phyloP scores from a whole-genome alignment of 306 rosid species.

The Glycyrrhiza uralensis region DNA sequence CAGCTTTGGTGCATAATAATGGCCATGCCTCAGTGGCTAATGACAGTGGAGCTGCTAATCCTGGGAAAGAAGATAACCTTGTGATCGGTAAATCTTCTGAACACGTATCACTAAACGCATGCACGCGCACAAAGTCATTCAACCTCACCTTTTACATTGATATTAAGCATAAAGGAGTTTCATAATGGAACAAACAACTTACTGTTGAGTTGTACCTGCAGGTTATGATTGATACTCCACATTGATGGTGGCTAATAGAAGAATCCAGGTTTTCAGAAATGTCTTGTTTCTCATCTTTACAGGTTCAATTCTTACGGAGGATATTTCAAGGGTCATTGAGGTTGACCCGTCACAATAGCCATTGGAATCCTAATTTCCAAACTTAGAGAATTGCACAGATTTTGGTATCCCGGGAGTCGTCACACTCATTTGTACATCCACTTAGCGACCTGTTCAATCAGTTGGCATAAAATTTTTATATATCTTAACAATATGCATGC shows the following conservation, averaged over 20 bases:
- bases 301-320: slow-evolving; percentile 31
- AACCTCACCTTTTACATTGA: neutral
- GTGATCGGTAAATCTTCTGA: slow-evolving; percentile 48
- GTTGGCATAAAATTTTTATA: slow-evolving; percentile 22
- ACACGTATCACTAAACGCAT: slow-evolving; percentile 3
- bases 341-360: slow-evolving; percentile 27
- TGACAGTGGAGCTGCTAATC: slow-evolving; percentile 40
- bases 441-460: slow-evolving; percentile 33
- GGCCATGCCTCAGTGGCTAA: slow-evolving; percentile 36
- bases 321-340: slow-evolving; percentile 33
- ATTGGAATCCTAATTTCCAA: slow-evolving; percentile 35
- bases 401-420: slow-evolving; percentile 37
- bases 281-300: slow-evolving; percentile 35
- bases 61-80: slow-evolving; percentile 38
- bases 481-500: slow-evolving; percentile 28
- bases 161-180: neutral
- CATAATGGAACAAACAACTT: slow-evolving; percentile 9
- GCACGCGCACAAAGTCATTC: neutral
- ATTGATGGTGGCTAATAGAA: slow-evolving; percentile 13
- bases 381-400: slow-evolving; percentile 30
- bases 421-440: slow-evolving; percentile 54
- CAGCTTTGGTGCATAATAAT: slow-evolving; percentile 38
- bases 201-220: slow-evolving; percentile 27
- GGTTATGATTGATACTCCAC: slow-evolving; percentile 46
- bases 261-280: slow-evolving; percentile 28